Evolutionary conservation across 2,329 filamentous ascomycete genomes (phyloP), one percentile per base, ranked within the genome.

Genomic region (Sporothrix brunneoviolacea): DNA sequence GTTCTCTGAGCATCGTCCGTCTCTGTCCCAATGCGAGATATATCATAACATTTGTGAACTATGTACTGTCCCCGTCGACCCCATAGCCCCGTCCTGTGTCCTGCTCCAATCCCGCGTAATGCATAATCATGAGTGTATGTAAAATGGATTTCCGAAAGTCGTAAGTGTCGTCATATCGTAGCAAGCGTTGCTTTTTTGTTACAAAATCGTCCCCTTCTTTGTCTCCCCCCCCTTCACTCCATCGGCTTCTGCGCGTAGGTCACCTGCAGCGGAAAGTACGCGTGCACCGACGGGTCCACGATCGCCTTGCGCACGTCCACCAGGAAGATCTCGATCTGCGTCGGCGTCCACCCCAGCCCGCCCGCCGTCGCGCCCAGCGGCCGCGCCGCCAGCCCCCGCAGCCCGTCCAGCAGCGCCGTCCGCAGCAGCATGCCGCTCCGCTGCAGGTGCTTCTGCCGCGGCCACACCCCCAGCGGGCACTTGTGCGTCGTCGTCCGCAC

Each of bases 381-480:
- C 38, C 64, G 54, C 22, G 56, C 49, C 2, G 59, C 60, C 39
- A 65, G 51, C 9, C 63, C 64, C 8, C 59, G 48, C 46, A 68
- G 56, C 8, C 65, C 65, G 47, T 67, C 65, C 57, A 67, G 62
- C 32, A 65, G 54, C 4, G 68, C 67, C 22, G 72, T 71, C 30
- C 71, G 64, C 52, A 76, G 58, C 21, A 76, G 66, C 28, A 72
- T 62, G 2, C 74, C 74, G 54, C 70, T 74, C 36, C 71, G 65
- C 41, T 69, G 65, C 18, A 74, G 65, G 4, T 68, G 64, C 22
- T 64, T 58, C 50, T 67, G 65, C 42, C 65, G 65, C 3, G 74
- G 67, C 75, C 75, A 78, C 3, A 68, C 61, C 15, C 75, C 75
- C 2, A 76, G 59, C 4, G 75, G 75, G 8, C 68, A 70, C 57